Conservation (phyloP, 2,329 filamentous ascomycete species). For the Neopestalotiopsis sp. region DNA sequence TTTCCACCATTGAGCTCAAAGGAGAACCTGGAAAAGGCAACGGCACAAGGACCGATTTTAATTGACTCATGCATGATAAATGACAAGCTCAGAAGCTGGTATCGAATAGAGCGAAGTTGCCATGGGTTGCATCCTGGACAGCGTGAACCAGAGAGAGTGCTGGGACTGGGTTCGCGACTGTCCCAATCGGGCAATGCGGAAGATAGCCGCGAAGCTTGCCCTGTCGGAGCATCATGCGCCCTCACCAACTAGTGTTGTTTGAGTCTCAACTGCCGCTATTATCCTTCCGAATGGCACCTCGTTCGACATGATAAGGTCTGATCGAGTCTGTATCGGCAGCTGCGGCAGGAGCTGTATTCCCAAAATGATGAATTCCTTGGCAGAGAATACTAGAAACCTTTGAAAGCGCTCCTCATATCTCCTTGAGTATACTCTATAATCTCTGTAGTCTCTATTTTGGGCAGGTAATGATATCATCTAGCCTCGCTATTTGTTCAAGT, state of each 20-base stretch:
- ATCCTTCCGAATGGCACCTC: slow-evolving; percentile 4
- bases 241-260: background rate
- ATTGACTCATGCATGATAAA: slow-evolving; percentile 5
- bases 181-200: slow-evolving; percentile 15
- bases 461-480: background rate
- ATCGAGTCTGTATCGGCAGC: background rate
- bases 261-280: background rate
- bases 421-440: background rate
- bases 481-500: background rate
- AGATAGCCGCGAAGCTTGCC: background rate
- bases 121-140: background rate
- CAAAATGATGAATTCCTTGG: background rate
- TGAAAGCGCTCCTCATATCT: background rate
- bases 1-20: slow-evolving; percentile 14
- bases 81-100: slow-evolving; percentile 2
- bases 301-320: background rate
- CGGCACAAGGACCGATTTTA: slow-evolving; percentile 2
- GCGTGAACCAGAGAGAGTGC: background rate
- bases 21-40: slow-evolving; percentile 2
- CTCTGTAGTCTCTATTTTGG: background rate
- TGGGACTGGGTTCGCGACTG: background rate
- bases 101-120: slow-evolving; percentile 4
- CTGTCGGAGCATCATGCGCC: background rate
- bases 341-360: background rate
- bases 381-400: background rate